Percentiles rank a stretch among this genome's conserved stretches.
These are phyloP conservation scores for Solanum raphanifolium DNA, from an alignment of 257 asterid species.

Conservation along the genomic window DNA sequence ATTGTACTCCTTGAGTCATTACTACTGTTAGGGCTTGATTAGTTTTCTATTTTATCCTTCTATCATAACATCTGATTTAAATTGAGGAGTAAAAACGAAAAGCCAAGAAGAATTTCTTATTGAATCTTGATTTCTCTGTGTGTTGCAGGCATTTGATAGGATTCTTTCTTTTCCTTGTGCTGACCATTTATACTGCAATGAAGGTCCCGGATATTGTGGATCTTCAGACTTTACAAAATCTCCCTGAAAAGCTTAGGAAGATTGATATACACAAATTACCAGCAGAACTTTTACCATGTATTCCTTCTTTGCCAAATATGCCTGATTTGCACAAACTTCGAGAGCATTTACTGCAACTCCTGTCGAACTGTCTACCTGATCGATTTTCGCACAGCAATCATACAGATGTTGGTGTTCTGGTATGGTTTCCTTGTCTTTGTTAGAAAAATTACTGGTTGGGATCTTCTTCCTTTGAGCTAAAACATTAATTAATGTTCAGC, in stretches of 20 bases:
- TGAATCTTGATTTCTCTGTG: background rate
- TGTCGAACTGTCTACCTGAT: conserved; percentile 78
- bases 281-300: conserved; percentile 24
- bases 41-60: background rate
- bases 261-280: conserved; percentile 48
- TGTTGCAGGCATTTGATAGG: conserved; percentile 93
- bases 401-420: conserved; percentile 58
- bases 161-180: conserved; percentile 77
- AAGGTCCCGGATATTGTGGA: conserved; percentile 71
- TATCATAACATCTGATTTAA: background rate
- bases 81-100: background rate
- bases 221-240: conserved; percentile 46
- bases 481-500: background rate
- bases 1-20: background rate
- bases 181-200: conserved; percentile 86
- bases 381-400: conserved; percentile 49
- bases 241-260: conserved; percentile 55
- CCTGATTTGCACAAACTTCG: conserved; percentile 58
- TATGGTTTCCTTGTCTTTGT: conserved; percentile 16
- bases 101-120: background rate
- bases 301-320: conserved; percentile 74
- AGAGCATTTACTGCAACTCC: conserved; percentile 55
- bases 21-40: background rate
- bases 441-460: background rate
- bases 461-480: background rate